phyloP scores from a whole-genome alignment of 768 basidiomycete genomes.

The Scleroderma bovista region DNA sequence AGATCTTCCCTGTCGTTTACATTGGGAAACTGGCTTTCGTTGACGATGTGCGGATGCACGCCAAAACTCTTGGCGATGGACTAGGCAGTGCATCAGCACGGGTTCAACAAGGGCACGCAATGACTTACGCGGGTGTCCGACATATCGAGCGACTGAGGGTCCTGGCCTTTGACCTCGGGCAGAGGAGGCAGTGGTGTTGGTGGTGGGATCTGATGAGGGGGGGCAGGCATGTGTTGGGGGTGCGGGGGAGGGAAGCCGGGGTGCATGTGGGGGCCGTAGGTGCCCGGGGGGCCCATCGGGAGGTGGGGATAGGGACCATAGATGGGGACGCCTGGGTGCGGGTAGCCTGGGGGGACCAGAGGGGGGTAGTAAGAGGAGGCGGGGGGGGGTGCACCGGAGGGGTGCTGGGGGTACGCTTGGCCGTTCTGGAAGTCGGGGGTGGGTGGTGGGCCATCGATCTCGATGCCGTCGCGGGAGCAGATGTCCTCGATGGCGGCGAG shows the following conservation, averaged over 20 bases:
- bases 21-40: constrained; percentile 51
- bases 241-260: constrained; percentile 54
- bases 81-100: constrained; percentile 22
- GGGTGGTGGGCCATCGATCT: constrained; percentile 29
- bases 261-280: constrained; percentile 54
- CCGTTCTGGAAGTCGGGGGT: constrained; percentile 29
- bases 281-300: constrained; percentile 34
- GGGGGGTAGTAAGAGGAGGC: constrained; percentile 29
- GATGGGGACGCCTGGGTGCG: constrained; percentile 37
- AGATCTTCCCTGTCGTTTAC: constrained; percentile 63
- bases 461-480: constrained; percentile 62
- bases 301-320: constrained; percentile 41
- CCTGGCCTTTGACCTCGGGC: constrained; percentile 60
- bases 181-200: constrained; percentile 22
- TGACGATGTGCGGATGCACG: constrained; percentile 66
- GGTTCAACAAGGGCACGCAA: constrained; percentile 6
- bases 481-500: constrained; percentile 62
- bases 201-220: constrained; percentile 33
- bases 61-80: constrained; percentile 77
- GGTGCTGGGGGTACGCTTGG: constrained; percentile 30
- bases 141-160: constrained; percentile 77
- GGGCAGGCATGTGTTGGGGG: constrained; percentile 32
- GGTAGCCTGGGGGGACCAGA: constrained; percentile 41
- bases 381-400: constrained; percentile 19
- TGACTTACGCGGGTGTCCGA: constrained; percentile 53